Conservation (phyloP, 2,329 filamentous ascomycete genomes). For the Aotearoamyces nothofagi region DNA sequence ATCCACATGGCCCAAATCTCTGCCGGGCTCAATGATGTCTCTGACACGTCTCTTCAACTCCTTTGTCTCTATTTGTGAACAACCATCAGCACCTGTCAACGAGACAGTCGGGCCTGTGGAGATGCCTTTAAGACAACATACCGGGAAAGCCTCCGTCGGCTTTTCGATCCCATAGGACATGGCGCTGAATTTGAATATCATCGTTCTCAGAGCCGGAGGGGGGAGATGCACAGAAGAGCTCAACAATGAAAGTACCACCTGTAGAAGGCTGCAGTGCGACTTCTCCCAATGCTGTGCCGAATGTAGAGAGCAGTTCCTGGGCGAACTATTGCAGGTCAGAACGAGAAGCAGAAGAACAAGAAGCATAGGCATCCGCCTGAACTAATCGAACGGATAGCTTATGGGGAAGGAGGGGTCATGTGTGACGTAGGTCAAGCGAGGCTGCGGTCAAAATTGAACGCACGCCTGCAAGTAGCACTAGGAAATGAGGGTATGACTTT, state of each 20-base stretch:
- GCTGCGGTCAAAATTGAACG: too few species aligned
- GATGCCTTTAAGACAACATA: conserved; percentile 10
- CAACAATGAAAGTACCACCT: conserved; percentile 69
- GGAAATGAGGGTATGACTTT: too few species aligned
- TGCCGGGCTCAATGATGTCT: conserved; percentile 64
- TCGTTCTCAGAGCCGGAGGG: conserved; percentile 8
- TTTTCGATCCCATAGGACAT: conserved; percentile 77
- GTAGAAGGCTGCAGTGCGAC: conserved; percentile 75
- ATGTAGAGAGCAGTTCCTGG: conserved; percentile 91
- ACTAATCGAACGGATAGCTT: too few species aligned
- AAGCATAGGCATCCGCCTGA: too few species aligned
- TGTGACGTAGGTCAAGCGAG: too few species aligned
- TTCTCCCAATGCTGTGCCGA: conserved; percentile 70
- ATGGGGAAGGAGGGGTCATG: neutral
- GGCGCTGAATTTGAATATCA: conserved; percentile 24
- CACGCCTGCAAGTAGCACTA: too few species aligned
- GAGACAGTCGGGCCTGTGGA: neutral
- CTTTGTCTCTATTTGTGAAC: conserved; percentile 52
- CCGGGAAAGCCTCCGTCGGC: conserved; percentile 74
- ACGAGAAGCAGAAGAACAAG: too few species aligned
- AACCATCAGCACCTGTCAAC: conserved; percentile 1
- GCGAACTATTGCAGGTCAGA: conserved; percentile 46
- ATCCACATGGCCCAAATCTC: conserved; percentile 73
- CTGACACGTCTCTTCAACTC: conserved; percentile 73
- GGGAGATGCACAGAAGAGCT: conserved; percentile 32